Evolutionary conservation across 345 rosid species (phyloP), one percentile per base, ranked within the genome.

Genomic region (Boechera stricta): DNA sequence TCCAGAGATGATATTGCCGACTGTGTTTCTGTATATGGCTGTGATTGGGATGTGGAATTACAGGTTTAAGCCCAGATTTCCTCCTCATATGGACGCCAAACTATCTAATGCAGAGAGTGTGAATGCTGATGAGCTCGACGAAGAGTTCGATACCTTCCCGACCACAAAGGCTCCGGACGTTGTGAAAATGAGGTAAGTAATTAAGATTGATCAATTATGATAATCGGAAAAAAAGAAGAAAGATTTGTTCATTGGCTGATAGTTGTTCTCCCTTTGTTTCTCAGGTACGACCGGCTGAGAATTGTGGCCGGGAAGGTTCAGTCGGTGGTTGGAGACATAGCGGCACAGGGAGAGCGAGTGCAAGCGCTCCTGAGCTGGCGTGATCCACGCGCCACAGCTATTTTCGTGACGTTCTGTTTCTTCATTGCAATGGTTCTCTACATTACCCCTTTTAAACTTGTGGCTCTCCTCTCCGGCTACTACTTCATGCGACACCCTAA

Each of bases 331-430:
- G 98, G 98, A 45, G 99, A 95, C 66, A 80, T 95, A 62, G 98
- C 98, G 2, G 78, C 92, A 36, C 99, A 95, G 75, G 98, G 94
- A 53, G 99, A 95, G 75, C 80, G 99, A 62, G 54, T 92, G 53
- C 96, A 88, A 60, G 86, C 91, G n/a, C 71, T 92, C 15, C 81
- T 92, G 48, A 91, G 91, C 85, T 95, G 97, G 99, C 88, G 98
- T 47, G 98, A 95, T 84, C 93, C 97, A 45, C 91, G 98, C 4
- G 99, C 98, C 39, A 87, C 98, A 0, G 79, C 86, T 4, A 84
- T 95, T n/a, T 95, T 87, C 69, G 55, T 91, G 73, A 77, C 87
- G 7, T 82, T 90, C 83, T 91, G 98, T 77, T 79, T 95, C 44
- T 26, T 87, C 16, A 81, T 87, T 47, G 99, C 98, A 11, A 52